Evolutionary conservation across 495 filamentous ascomycete genomes (phyloP), one percentile per base, ranked within the genome.

Genomic region (Daldinia caldariorum): DNA sequence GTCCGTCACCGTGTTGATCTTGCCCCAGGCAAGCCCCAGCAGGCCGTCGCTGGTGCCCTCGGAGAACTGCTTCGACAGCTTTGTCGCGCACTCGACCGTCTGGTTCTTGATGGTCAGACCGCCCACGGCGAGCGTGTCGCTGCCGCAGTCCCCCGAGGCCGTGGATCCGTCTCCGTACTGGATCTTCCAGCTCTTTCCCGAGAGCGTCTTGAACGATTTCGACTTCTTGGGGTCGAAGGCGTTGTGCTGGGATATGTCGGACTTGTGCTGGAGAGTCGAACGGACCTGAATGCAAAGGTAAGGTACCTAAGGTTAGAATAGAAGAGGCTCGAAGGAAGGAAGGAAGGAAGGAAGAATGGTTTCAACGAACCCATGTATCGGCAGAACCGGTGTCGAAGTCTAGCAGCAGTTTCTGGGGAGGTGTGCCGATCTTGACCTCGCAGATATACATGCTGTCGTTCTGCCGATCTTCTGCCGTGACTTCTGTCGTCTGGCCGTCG

Each of bases 321-420:
- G 41, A 54, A 45, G 26, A 22, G 9, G 6, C 22, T 2, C 3
- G 31, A 20, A 12, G 50, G 54, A 37, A 10, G 5, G n/a, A n/a
- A n/a, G n/a, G n/a, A n/a, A n/a, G 7, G 31, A 20, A 12, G 50
- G 54, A 37, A 10, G 5, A 22, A 63, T 32, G 1, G 13, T 2
- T 59, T 51, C 3, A 41, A 72, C 84, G 64, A 83, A 94, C 90
- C 92, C 90, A 94, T 41, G 93, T 82, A 83, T 93, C 91, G 6
- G 89, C 83, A 49, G 89, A 91, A 10, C 90, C 92, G 32, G 91
- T 92, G 78, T 94, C 91, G 69, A 94, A 92, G 74, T 93, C 89
- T 53, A 94, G 74, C 54, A 80, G 85, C 61, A 92, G 57, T 41
- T 78, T 88, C 82, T 94, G 90, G 2, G 82, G 79, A 9, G 90